Evolutionary conservation across 2,329 filamentous ascomycete species (phyloP).

Genomic region (Xylariomycetidae sp.): DNA sequence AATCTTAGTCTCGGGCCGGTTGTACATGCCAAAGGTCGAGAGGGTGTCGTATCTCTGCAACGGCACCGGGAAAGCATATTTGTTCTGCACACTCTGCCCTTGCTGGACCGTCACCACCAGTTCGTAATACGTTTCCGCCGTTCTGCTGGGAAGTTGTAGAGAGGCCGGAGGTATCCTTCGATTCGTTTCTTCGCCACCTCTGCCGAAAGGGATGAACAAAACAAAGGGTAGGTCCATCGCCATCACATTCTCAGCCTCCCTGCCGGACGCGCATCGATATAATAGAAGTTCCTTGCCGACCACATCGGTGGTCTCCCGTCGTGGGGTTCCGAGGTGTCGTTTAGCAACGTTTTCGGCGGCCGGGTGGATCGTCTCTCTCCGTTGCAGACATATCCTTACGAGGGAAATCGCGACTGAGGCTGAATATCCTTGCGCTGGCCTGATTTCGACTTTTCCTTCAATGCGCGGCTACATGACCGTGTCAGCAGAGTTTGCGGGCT

Average conservation of each 20-base stretch:
- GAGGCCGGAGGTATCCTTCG: constrained; percentile 88
- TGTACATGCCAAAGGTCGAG: constrained; percentile 99
- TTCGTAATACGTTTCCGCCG: constrained; percentile 96
- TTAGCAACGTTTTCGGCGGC: constrained; percentile 92
- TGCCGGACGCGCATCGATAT: constrained; percentile 79
- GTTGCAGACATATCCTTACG: constrained; percentile 89
- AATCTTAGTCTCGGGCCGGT: constrained; percentile 84
- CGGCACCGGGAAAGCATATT: constrained; percentile 86
- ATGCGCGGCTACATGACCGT: constrained; percentile 69
- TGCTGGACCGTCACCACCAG: constrained; percentile 94
- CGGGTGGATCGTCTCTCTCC: constrained; percentile 93
- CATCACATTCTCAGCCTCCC: constrained; percentile 82
- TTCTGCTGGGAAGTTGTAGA: constrained; percentile 82
- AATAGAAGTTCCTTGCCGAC: constrained; percentile 94
- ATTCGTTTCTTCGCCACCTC: constrained; percentile 85
- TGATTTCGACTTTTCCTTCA: constrained; percentile 95
- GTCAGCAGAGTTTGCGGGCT: constrained; percentile 7
- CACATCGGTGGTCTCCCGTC: constrained; percentile 86
- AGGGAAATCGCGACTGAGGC: constrained; percentile 88
- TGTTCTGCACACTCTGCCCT: constrained; percentile 79
- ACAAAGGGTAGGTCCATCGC: constrained; percentile 97
- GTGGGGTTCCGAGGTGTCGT: constrained; percentile 82
- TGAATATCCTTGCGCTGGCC: constrained; percentile 77
- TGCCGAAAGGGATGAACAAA: constrained; percentile 92
- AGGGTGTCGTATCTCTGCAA: constrained; percentile 92